phyloP scores from a whole-genome alignment of 1,284 basidiomycete genomes.

The Entoloma clypeatum region DNA sequence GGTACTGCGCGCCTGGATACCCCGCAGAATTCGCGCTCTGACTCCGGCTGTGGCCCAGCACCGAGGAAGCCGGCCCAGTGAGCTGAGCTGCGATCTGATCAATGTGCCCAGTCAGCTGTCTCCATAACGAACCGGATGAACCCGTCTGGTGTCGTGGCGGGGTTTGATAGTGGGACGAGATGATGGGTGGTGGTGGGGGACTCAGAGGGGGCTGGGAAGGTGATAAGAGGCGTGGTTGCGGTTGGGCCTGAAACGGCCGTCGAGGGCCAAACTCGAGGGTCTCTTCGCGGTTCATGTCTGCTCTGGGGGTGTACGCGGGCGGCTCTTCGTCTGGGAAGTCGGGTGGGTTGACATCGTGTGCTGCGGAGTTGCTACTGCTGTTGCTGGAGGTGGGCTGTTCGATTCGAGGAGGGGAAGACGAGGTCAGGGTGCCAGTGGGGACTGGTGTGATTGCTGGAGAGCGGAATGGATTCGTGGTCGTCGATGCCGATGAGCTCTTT shows the following conservation, averaged over 20 bases:
- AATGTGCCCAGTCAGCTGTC: conserved; percentile 21
- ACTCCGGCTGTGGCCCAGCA: conserved; percentile 4
- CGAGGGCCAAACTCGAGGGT: conserved; percentile 59
- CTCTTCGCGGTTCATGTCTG: conserved; percentile 48
- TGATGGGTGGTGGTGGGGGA: conserved; percentile 10
- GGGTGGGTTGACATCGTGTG: neutral
- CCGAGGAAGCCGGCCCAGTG: conserved; percentile 8
- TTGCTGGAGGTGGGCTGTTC: neutral
- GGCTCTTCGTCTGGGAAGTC: conserved; percentile 42
- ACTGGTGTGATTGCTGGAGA: conserved; percentile 13
- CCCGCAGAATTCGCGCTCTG: conserved; percentile 10
- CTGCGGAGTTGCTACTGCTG: neutral
- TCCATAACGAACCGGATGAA: conserved; percentile 11
- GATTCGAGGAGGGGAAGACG: conserved; percentile 1
- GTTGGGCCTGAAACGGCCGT: conserved; percentile 55
- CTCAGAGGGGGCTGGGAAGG: conserved; percentile 15
- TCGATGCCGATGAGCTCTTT: conserved; percentile 6
- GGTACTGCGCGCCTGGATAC: conserved; percentile 12
- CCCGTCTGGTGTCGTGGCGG: conserved; percentile 11
- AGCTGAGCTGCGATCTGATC: conserved; percentile 18
- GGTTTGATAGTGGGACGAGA: conserved; percentile 6
- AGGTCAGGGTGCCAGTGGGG: conserved; percentile 7
- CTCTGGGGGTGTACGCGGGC: conserved; percentile 60
- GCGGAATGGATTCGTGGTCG: conserved; percentile 21
- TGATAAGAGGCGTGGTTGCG: conserved; percentile 18